These are phyloP conservation scores for Thyridium curvatum DNA, from an alignment of 2,329 filamentous ascomycete genomes.

Conservation along the genomic window DNA sequence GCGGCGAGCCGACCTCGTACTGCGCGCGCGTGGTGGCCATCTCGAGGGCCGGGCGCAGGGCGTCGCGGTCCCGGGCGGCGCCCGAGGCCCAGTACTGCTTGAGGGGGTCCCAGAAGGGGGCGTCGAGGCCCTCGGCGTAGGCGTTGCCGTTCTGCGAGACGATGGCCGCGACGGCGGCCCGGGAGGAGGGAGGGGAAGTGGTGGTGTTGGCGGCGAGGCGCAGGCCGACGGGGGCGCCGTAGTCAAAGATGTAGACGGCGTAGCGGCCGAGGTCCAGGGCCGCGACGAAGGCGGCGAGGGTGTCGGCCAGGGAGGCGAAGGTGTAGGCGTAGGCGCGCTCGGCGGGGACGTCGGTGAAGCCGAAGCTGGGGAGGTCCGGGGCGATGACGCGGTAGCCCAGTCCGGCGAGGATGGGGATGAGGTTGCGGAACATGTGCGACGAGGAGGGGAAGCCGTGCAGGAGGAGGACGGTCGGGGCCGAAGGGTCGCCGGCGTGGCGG, in stretches of 20 bases:
- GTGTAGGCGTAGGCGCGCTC: slow-evolving; percentile 40
- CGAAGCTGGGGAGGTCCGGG: slow-evolving; percentile 54
- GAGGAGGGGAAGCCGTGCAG: slow-evolving; percentile 39
- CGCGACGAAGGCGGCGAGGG: slow-evolving; percentile 41
- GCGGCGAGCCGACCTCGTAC: slow-evolving; percentile 32
- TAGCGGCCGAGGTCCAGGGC: slow-evolving; percentile 38
- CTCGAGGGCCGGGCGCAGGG: slow-evolving; percentile 26
- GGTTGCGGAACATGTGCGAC: slow-evolving; percentile 35
- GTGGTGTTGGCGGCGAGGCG: slow-evolving; percentile 33
- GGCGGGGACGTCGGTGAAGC: slow-evolving; percentile 43
- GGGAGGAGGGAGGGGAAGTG: too few relatives aligned
- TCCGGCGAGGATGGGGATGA: slow-evolving; percentile 32
- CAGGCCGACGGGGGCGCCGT: slow-evolving; percentile 50
- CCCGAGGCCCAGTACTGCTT: slow-evolving; percentile 35
- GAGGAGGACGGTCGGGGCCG: slow-evolving; percentile 30
- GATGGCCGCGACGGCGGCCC: slow-evolving; percentile 41
- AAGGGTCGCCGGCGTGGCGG: slow-evolving; percentile 22
- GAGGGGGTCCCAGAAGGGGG: slow-evolving; percentile 42
- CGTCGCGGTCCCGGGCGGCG: slow-evolving; percentile 21
- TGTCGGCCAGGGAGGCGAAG: slow-evolving; percentile 43
- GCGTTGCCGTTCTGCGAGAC: slow-evolving; percentile 57
- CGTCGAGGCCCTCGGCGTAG: slow-evolving; percentile 47
- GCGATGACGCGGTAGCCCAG: slow-evolving; percentile 37
- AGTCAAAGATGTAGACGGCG: slow-evolving; percentile 57
- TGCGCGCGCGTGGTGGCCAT: slow-evolving; percentile 34